Evolutionary conservation across 1,139 yeast species (phyloP).

Genomic region (Scheffersomyces cryptocercus): DNA sequence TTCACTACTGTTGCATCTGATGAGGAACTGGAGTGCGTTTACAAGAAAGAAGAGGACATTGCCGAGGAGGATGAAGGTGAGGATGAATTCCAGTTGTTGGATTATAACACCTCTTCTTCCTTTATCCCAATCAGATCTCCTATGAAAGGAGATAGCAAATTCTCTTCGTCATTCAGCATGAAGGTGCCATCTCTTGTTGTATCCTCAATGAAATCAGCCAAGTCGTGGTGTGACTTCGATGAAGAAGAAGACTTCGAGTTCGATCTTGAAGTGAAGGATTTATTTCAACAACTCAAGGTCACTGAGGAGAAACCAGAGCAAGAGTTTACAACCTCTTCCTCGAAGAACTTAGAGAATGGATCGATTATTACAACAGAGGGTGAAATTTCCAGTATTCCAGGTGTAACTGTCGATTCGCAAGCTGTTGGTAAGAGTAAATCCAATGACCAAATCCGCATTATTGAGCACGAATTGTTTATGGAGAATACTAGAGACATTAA

Average conservation of each 20-base stretch:
- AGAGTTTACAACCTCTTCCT: too few relatives aligned
- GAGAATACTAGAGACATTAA: slow-evolving; percentile 10
- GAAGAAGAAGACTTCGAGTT: slow-evolving; percentile 22
- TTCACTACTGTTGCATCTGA: neutral
- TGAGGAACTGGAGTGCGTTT: slow-evolving; percentile 32
- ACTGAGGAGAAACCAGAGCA: too few relatives aligned
- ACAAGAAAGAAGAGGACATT: slow-evolving; percentile 13
- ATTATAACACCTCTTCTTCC: slow-evolving; percentile 8
- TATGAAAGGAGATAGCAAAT: slow-evolving; percentile 2
- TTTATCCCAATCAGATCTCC: slow-evolving; percentile 10
- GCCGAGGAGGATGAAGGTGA: slow-evolving; percentile 8
- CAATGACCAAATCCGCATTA: slow-evolving; percentile 4
- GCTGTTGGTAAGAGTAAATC: neutral
- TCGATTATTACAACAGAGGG: too few relatives aligned
- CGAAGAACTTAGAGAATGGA: too few relatives aligned
- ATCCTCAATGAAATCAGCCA: slow-evolving; percentile 28
- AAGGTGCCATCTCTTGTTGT: slow-evolving; percentile 33
- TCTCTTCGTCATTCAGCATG: slow-evolving; percentile 6
- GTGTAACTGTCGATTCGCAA: too few relatives aligned
- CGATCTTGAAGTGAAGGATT: slow-evolving; percentile 3
- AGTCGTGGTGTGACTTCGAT: slow-evolving; percentile 39
- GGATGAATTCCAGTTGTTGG: slow-evolving; percentile 8
- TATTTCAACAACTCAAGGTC: neutral
- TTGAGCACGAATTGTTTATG: slow-evolving; percentile 7
- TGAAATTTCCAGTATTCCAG: too few relatives aligned